Evolutionary conservation across 495 filamentous ascomycete species (phyloP), one percentile per base, ranked within the genome.

Genomic region (Podospora comata): DNA sequence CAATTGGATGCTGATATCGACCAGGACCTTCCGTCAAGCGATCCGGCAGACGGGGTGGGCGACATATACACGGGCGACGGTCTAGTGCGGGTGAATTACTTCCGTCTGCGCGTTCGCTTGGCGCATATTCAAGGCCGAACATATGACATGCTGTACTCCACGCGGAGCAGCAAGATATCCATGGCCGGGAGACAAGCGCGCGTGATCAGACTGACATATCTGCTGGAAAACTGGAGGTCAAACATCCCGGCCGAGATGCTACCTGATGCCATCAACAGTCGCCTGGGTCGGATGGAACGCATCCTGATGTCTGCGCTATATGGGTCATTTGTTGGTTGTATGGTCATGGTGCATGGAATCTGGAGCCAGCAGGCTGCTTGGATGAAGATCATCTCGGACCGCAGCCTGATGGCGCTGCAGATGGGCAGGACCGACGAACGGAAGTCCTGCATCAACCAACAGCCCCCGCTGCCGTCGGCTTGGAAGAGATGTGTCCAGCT

Each of bases 1-100:
- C 74, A 78, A 59, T 32, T 67, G 15, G 74, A 78, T 20, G 66
- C 66, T 3, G 76, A 78, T 34, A 64, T 78, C 4, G 76, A 78
- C 59, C 59, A 74, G 19, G 74, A 74, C 26, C 73, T 78, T 16
- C 76, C 76, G 1, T 32, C 58, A 0, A 28, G 48, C 16, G 60
- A 65, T 18, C 64, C 61, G 0, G 66, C 59, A 3, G 73, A 78
- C 53, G 70, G 71, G 18, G 69, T 57, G 19, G 70, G 70, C 5
- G 69, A 71, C 28, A 65, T 78, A 15, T 69, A 70, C 23, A 76
- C 69, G 5, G 65, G 65, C 11, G 74, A 78, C 23, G 72, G 76
- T 27, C 11, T 28, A n/a, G 69, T 72, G 6, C 68, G 71, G 19
- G 61, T 76, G 13, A 68, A 76, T 27, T 76, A 73, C 57, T 67